Conservation (phyloP, 2,329 filamentous ascomycete genomes). For the Fusarium oligoseptatum region DNA sequence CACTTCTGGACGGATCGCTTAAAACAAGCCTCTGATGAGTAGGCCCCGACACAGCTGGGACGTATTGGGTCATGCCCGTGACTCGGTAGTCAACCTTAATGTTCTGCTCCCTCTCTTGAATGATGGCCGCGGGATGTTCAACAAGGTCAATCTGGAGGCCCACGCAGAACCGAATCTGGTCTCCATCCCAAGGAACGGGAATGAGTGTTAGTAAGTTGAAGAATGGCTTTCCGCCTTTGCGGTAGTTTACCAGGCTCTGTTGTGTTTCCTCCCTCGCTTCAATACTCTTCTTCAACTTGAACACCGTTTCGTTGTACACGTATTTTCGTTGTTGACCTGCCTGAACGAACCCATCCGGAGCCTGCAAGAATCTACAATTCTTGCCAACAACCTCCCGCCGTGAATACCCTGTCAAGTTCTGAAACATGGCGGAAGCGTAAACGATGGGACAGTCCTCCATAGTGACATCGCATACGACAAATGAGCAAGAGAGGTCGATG, state of each 20-base stretch:
- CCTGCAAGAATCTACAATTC: not conserved
- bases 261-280: not conserved
- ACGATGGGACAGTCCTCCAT: not conserved
- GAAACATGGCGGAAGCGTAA: not conserved
- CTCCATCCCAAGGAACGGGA: not conserved
- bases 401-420: not conserved
- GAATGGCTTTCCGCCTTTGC: not conserved
- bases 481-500: not conserved
- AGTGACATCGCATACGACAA: not conserved
- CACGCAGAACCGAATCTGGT: not conserved
- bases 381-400: not conserved
- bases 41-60: not conserved
- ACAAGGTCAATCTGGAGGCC: not conserved
- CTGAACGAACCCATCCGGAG: not conserved
- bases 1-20: not conserved
- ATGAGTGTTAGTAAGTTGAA: not conserved
- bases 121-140: not conserved
- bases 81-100: not conserved
- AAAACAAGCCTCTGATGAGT: not conserved
- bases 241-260: not conserved
- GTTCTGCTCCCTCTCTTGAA: not conserved
- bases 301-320: not conserved
- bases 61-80: not conserved
- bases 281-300: not conserved
- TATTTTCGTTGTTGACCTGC: not conserved